phyloP scores from a whole-genome alignment of 78 protist genomes.

The Isochrysis galbana region DNA sequence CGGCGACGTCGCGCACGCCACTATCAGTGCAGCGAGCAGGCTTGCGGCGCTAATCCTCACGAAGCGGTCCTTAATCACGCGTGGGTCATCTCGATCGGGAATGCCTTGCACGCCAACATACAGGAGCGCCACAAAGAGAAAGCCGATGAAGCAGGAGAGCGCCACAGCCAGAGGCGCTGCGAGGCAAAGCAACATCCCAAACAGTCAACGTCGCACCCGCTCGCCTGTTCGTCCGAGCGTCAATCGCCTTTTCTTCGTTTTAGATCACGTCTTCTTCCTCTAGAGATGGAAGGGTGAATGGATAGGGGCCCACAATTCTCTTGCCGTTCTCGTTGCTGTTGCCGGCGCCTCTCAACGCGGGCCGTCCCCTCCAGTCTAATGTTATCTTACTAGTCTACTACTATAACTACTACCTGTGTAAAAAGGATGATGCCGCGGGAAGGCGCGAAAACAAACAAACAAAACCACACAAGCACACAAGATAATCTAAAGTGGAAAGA shows the following conservation, averaged over 20 bases:
- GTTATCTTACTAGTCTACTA: too few relatives aligned
- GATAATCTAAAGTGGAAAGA: not conserved
- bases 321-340: too few relatives aligned
- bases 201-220: not conserved
- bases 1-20: not conserved
- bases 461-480: not conserved
- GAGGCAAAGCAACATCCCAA: not conserved
- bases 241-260: not conserved
- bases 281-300: not conserved
- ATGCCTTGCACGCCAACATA: not conserved
- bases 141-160: not conserved
- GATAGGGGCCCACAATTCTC: not conserved
- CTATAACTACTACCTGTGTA: not conserved
- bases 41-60: not conserved
- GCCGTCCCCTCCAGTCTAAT: too few relatives aligned
- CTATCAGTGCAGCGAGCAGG: not conserved
- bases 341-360: too few relatives aligned
- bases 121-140: not conserved
- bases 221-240: not conserved
- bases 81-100: not conserved
- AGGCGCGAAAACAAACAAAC: not conserved
- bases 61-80: not conserved
- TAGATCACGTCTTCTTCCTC: not conserved
- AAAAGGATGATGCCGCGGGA: not conserved
- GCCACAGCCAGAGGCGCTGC: not conserved